Evolutionary conservation across 345 rosid species (phyloP).

Genomic region (Eucalyptus pumila): DNA sequence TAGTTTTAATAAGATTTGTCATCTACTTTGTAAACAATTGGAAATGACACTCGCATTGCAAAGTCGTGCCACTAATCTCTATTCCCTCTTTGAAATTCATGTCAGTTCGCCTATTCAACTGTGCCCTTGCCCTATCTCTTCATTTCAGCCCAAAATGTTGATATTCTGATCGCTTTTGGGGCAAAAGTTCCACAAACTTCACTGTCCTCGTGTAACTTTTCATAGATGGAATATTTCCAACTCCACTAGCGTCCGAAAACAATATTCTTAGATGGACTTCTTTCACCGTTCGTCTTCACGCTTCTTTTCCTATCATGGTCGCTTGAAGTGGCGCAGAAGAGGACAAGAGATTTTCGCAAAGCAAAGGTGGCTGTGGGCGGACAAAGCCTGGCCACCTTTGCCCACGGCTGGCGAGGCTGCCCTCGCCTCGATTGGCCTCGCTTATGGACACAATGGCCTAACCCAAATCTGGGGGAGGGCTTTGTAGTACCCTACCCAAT

Average conservation of each 20-base stretch:
- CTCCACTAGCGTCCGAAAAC: neutral
- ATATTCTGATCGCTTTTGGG: neutral
- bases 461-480: too few species aligned
- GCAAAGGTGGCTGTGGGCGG: too few species aligned
- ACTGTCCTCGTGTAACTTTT: neutral
- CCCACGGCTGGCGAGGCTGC: too few species aligned
- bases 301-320: neutral
- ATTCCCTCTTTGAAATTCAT: neutral
- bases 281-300: neutral
- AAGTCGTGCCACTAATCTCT: neutral
- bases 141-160: neutral
- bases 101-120: neutral
- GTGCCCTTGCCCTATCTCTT: neutral
- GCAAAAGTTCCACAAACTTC: neutral
- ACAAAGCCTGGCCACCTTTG: too few species aligned
- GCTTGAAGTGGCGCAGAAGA: neutral
- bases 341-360: too few species aligned
- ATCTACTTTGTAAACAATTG: neutral
- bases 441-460: too few species aligned
- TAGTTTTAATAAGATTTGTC: neutral
- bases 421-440: fast-evolving
- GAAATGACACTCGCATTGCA: neutral
- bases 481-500: too few species aligned
- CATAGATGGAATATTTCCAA: neutral
- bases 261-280: neutral